Evolutionary conservation across 805 yeast genomes (phyloP).

Genomic region (Diddensiella santjacobensis): DNA sequence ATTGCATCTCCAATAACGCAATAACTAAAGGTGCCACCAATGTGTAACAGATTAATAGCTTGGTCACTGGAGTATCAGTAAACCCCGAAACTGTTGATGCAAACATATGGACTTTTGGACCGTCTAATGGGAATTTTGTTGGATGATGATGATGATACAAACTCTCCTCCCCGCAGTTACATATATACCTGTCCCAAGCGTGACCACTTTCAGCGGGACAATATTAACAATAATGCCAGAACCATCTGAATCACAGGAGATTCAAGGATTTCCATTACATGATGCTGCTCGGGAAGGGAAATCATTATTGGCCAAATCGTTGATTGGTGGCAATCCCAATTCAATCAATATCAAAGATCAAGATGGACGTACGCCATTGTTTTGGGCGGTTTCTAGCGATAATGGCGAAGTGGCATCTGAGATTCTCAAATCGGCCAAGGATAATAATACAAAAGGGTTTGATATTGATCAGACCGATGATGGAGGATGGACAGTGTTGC

Average conservation of each 20-base stretch:
- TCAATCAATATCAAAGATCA: constrained; percentile 50
- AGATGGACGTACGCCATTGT: constrained; percentile 77
- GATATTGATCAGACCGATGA: constrained; percentile 74
- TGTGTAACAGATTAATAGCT: constrained; percentile 24
- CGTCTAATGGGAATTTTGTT: too few relatives aligned
- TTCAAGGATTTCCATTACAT: constrained; percentile 19
- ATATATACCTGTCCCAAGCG: too few relatives aligned
- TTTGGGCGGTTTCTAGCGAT: constrained; percentile 80
- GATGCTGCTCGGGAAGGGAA: constrained; percentile 65
- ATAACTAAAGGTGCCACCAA: constrained; percentile 33
- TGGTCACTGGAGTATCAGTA: constrained; percentile 36
- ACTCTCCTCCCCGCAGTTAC: not conserved
- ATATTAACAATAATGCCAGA: not conserved
- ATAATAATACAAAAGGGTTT: constrained; percentile 27
- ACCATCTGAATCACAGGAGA: not conserved
- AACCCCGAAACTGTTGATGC: constrained; percentile 39
- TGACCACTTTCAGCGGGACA: too few relatives aligned
- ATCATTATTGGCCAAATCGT: constrained; percentile 45
- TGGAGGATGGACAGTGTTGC: constrained; percentile 86
- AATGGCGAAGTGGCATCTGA: constrained; percentile 49
- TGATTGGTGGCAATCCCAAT: constrained; percentile 49
- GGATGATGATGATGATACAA: not conserved
- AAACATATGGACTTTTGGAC: constrained; percentile 32
- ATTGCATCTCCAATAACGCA: constrained; percentile 37
- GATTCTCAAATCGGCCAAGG: constrained; percentile 39